phyloP scores from a whole-genome alignment of 768 basidiomycete species.

The Panaeolus papilionaceus region DNA sequence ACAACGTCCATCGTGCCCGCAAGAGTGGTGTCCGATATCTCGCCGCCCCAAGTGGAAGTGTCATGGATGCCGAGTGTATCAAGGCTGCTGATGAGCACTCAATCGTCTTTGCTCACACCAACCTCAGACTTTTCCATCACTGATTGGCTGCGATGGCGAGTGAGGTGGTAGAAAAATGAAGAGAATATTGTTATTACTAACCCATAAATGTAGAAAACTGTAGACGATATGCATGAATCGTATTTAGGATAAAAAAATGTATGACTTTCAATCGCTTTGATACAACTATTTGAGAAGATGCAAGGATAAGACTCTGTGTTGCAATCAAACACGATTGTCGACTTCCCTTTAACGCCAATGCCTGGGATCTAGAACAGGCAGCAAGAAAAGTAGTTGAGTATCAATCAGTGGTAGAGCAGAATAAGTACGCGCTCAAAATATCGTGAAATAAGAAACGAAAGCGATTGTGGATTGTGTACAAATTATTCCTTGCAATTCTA shows the following conservation, averaged over 20 bases:
- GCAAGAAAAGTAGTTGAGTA: too few relatives aligned
- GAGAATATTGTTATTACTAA: conserved; percentile 6
- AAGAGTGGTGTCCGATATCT: conserved; percentile 94
- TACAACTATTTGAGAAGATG: too few relatives aligned
- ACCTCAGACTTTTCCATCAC: conserved; percentile 90
- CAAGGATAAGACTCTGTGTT: too few relatives aligned
- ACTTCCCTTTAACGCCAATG: too few relatives aligned
- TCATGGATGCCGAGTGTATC: conserved; percentile 97
- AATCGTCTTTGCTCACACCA: conserved; percentile 92
- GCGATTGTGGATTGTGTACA: neutral
- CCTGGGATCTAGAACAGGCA: too few relatives aligned
- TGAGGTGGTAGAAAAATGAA: neutral
- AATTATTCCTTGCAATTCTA: neutral
- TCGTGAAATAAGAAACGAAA: neutral
- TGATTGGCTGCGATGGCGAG: conserved; percentile 37
- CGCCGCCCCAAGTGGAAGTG: conserved; percentile 90
- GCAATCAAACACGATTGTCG: too few relatives aligned
- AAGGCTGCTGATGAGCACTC: conserved; percentile 94
- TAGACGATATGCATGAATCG: conserved; percentile 15
- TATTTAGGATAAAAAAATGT: neutral
- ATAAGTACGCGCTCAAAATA: too few relatives aligned
- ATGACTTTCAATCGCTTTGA: too few relatives aligned
- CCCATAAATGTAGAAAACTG: conserved; percentile 16
- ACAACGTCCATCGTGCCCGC: conserved; percentile 93
- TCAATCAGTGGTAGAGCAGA: too few relatives aligned